Conservation (phyloP, 2,329 filamentous ascomycete species). For the Aureobasidium namibiae region DNA sequence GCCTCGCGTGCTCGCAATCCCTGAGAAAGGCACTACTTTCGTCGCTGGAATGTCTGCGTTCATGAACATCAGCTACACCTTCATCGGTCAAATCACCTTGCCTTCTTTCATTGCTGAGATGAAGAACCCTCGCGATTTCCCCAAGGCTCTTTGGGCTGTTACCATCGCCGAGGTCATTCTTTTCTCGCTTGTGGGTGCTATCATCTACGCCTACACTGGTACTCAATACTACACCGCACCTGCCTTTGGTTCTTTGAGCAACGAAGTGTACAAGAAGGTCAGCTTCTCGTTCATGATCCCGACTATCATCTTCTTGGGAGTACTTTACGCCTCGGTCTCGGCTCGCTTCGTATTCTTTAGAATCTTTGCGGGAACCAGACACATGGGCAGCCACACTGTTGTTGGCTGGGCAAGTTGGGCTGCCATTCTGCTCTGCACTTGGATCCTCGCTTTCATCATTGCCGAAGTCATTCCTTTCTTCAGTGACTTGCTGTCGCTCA, state of each 20-base stretch:
- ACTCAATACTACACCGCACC: slow-evolving; percentile 83
- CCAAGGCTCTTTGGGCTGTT: slow-evolving; percentile 84
- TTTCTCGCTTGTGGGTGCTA: slow-evolving; percentile 71
- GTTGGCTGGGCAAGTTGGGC: slow-evolving; percentile 75
- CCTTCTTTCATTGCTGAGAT: slow-evolving; percentile 95
- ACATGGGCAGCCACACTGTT: slow-evolving; percentile 73
- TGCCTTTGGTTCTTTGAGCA: slow-evolving; percentile 74
- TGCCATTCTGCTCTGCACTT: slow-evolving; percentile 63
- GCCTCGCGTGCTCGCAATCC: slow-evolving; percentile 60
- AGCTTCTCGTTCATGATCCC: slow-evolving; percentile 94
- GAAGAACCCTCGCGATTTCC: slow-evolving; percentile 72
- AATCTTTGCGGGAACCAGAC: slow-evolving; percentile 67
- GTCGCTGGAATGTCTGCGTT: slow-evolving; percentile 79
- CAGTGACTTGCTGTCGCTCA: slow-evolving; percentile 57
- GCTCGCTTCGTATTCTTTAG: slow-evolving; percentile 90
- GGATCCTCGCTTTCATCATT: slow-evolving; percentile 87
- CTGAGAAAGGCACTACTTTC: slow-evolving; percentile 65
- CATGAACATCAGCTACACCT: slow-evolving; percentile 92
- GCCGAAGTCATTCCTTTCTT: slow-evolving; percentile 70
- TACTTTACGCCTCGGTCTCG: slow-evolving; percentile 83
- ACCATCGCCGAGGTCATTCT: slow-evolving; percentile 82
- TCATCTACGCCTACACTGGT: slow-evolving; percentile 82
- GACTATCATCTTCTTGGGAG: slow-evolving; percentile 84
- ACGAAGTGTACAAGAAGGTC: slow-evolving; percentile 72
- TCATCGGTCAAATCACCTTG: slow-evolving; percentile 90